A percentile compares a stretch with the other conserved stretches of the same genome.
phyloP scores from a whole-genome alignment of 345 rosid species.

The Aquilaria malaccensis region DNA sequence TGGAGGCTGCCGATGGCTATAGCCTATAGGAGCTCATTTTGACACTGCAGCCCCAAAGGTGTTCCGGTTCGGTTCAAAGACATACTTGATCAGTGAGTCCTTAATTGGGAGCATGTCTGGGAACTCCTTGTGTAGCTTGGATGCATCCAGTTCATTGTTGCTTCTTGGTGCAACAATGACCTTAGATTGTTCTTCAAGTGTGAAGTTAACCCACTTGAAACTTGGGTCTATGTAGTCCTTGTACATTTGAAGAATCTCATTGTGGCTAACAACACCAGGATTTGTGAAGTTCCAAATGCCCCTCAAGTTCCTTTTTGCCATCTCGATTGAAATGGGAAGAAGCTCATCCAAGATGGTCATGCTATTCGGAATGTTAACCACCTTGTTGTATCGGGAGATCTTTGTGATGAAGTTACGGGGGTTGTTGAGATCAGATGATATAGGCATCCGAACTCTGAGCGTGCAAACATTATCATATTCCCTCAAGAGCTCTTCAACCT shows the following conservation, averaged over 20 bases:
- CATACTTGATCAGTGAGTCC: conserved; percentile 54
- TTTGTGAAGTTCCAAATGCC: conserved; percentile 85
- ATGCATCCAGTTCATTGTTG: conserved; percentile 73
- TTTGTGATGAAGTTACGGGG: conserved; percentile 74
- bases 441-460: conserved; percentile 67
- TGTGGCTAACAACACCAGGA: conserved; percentile 74
- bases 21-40: background rate
- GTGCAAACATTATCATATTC: conserved; percentile 74
- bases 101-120: conserved; percentile 58
- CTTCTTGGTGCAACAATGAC: conserved; percentile 72
- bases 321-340: conserved; percentile 65
- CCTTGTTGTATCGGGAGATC: conserved; percentile 61
- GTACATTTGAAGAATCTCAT: conserved; percentile 73
- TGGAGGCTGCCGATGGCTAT: background rate
- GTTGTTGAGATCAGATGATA: conserved; percentile 67
- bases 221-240: conserved; percentile 54
- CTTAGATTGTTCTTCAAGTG: conserved; percentile 60
- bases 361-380: conserved; percentile 76
- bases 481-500: conserved; percentile 69
- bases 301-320: conserved; percentile 65
- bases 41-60: background rate
- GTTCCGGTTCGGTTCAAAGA: conserved; percentile 11
- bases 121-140: conserved; percentile 65
- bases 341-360: conserved; percentile 77
- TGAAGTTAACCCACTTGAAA: conserved; percentile 58